Evolutionary conservation across 2,329 filamentous ascomycete species (phyloP).

Genomic region (Ceratocystis papillata): DNA sequence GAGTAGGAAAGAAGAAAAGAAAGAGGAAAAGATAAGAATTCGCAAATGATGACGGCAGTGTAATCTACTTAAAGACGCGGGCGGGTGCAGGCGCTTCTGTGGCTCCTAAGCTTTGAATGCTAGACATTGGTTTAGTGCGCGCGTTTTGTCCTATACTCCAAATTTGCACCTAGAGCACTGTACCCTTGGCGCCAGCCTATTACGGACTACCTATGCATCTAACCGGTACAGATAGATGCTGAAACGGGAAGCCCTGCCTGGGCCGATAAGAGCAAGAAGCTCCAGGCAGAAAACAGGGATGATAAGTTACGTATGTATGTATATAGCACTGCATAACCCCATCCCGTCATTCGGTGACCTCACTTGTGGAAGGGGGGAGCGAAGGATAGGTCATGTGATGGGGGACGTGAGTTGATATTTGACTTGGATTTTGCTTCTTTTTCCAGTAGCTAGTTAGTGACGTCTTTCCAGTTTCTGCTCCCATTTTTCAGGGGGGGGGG

Average conservation of each 20-base stretch:
- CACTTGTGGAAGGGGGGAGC: not conserved
- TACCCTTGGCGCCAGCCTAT: too few species aligned
- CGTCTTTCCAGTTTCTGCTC: not conserved
- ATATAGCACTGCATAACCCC: not conserved
- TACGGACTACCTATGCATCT: not conserved
- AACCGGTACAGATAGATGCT: not conserved
- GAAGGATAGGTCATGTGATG: not conserved
- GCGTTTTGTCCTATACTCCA: too few species aligned
- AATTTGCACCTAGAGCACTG: not conserved
- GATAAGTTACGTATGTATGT: not conserved
- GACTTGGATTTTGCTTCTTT: not conserved
- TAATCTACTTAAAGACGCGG: conserved; percentile 14
- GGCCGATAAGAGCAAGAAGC: not conserved
- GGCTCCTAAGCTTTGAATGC: not conserved
- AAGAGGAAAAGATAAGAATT: not conserved
- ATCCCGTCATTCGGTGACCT: not conserved
- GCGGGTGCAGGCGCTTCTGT: not conserved
- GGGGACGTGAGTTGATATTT: not conserved
- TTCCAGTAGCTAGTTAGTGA: not conserved
- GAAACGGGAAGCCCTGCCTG: not conserved
- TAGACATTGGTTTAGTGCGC: not conserved
- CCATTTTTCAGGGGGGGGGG: not conserved
- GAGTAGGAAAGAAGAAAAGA: not conserved
- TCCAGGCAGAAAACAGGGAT: not conserved
- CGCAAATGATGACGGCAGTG: conserved; percentile 17